Evolutionary conservation across 441 rosid genomes (phyloP).

Genomic region (Eutrema salsugineum): DNA sequence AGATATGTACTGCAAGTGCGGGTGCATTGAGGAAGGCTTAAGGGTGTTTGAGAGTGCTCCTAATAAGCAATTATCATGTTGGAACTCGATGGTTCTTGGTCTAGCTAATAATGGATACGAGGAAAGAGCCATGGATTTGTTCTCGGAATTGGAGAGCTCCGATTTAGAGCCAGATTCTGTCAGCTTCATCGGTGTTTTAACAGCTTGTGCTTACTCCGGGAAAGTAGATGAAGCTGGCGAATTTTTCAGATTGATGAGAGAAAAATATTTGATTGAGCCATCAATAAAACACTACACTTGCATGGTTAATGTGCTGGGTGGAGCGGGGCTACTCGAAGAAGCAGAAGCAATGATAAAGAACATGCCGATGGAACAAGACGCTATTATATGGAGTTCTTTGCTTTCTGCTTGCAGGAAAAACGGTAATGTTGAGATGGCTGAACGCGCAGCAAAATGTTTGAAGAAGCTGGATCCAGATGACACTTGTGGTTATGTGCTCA

Average conservation of each 20-base stretch:
- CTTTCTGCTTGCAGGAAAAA: slow-evolving; percentile 51
- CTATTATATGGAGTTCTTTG: slow-evolving; percentile 49
- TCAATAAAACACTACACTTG: slow-evolving; percentile 65
- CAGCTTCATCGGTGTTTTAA: slow-evolving; percentile 50
- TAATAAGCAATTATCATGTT: slow-evolving; percentile 55
- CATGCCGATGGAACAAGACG: slow-evolving; percentile 44
- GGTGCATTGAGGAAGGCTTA: slow-evolving; percentile 46
- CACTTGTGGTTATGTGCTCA: slow-evolving; percentile 50
- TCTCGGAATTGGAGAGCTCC: slow-evolving; percentile 48
- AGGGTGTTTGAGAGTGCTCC: slow-evolving; percentile 39
- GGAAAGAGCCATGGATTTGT: slow-evolving; percentile 45
- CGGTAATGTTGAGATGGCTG: slow-evolving; percentile 45
- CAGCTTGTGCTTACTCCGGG: slow-evolving; percentile 56
- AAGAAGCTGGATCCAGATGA: slow-evolving; percentile 46
- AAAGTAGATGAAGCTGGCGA: slow-evolving; percentile 37
- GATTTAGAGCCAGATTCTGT: slow-evolving; percentile 46
- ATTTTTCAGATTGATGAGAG: slow-evolving; percentile 41
- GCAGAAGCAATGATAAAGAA: slow-evolving; percentile 46
- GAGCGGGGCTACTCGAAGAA: slow-evolving; percentile 48
- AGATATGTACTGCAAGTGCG: slow-evolving; percentile 82
- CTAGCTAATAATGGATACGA: slow-evolving; percentile 49
- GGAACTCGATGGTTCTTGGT: slow-evolving; percentile 68
- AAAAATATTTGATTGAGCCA: slow-evolving; percentile 46
- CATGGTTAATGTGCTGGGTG: slow-evolving; percentile 52
- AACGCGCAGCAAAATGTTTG: slow-evolving; percentile 39